Evolutionary conservation across 345 rosid species (phyloP), one percentile per base, ranked within the genome.

Genomic region (Hibiscus trionum): DNA sequence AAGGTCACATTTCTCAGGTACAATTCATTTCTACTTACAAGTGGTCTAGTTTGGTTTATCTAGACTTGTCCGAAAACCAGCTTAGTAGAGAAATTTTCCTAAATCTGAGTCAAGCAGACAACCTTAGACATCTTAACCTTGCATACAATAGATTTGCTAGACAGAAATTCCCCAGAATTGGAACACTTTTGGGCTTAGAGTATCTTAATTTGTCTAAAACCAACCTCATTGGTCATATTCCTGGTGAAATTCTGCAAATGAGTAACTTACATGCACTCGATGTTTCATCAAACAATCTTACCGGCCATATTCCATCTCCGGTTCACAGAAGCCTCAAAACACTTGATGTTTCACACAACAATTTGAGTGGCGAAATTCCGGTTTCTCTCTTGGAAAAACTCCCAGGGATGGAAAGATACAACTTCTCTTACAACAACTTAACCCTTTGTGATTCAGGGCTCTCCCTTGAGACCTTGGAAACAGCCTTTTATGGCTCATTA

Each of bases 361-460:
- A 91, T 73, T 79, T 93, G 82, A 88, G 87, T 1, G 98, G 98
- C 72, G 91, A 87, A 67, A 78, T 93, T 79, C 96, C 97, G 7
- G 2, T 70, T 16, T 21, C 77, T 53, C 76, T 91, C 53, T 61
- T 93, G 70, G 82, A 81, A 65, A 87, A 86, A 66, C 87, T 93
- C 31, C 84, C 71, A 1, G 69, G 31, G 81, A 88, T 91, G 90
- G 84, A 86, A 67, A 87, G 78, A 31, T 93, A 81, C 88, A 91
- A 91, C 85, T 91, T 93, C 83, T 91, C 98, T 57, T 85, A 82
- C 89, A 93, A 93, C 82, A 93, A 90, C 86, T 78, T 93, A 61
- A 88, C 91, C 72, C 80, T 93, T 16, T 93, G 98, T 77, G 82
- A 86, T 12, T 72, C 80, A 11, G 80, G 82, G 61, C 76, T 90